Evolutionary conservation across 208 protist species (phyloP), one percentile per base, ranked within the genome.

Genomic region (Leptomonas pyrrhocoris): DNA sequence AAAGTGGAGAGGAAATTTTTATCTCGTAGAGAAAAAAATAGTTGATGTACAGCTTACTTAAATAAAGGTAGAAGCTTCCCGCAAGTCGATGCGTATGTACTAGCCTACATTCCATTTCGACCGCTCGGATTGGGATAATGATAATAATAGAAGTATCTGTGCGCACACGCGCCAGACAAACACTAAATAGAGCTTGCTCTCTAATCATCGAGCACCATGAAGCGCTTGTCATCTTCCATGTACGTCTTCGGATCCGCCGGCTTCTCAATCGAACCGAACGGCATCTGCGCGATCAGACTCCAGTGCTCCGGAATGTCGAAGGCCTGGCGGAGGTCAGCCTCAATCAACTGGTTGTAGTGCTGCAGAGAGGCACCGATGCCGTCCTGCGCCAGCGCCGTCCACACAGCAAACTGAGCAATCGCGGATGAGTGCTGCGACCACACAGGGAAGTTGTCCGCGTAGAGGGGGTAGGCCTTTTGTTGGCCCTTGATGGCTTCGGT

Each of bases 401-500:
- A 89, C 68, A 89, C 80, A 0, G 80, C 79, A 53, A 74, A 86
- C 71, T 85, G 80, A 25, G 79, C 80, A 25, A 89, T 89, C 11
- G 67, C 84, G 12, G 68, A 79, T 2, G 64, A 69, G 49, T 89
- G 79, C 70, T 82, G 48, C 50, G 80, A 83, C 54, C 61, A 89
- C 27, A 46, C 46, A 7, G 77, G 76, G 62, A 86, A 79, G 77
- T 66, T 71, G 43, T 31, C 76, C 13, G 80, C 77, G 64, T 89
- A 89, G 11, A 46, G 5, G 15, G 80, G 80, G 54, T 77, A 83
- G n/a, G 73, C 40, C 59, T 84, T 28, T 64, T 86, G 77, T 50
- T 81, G 80, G n/a, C 27, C 43, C 53, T 75, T 76, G 50, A 89
- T 55, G 28, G 75, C 42, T 1, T 4, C 23, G 9, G 7, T 28